Base-by-base conservation (phyloP, 2,329 filamentous ascomycete species). In the Rutstroemia sydowiana region DNA sequence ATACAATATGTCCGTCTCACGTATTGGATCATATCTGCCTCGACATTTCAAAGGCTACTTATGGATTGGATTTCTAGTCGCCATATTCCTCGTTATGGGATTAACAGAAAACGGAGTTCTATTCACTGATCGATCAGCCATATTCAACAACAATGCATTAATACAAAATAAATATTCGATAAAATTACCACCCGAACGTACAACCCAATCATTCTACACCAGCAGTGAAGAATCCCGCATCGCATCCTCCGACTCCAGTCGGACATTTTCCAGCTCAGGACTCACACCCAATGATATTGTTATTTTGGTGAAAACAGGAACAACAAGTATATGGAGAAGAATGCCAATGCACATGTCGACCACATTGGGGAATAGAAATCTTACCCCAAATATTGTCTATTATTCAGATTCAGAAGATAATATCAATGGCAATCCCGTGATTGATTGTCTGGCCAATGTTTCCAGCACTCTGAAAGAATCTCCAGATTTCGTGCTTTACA, bases 291-390 rank as follows among this genome's bases (percentile, higher is more conserved):
- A 57, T 21, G 55, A 57, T 43, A 23, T 57, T 20, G 23, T 53
- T 11, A 51, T 57, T 44, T 16, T 57, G 20, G 49, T 57, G 46
- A 57, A 57, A 34, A 57, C 55, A 5, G 55, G 55, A 14, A 53
- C 53, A 13, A 55, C 50, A 2, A 41, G 49, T 3, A 52, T 57
- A 21, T 57, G 55, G 55, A 54, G 53, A 6, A 39, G 55, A 5
- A 57, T 57, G 55, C 55, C 55, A 1, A 48, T 45, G 40, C 55
- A 57, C 26, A 53, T 57, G 50, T 53, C 55, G 13, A 57, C 55
- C 9, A 57, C 53, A 2, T 30, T 57, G 16, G 47, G 39, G 3
- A 48, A 53, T 23, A 43, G 48, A 21, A 7, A 31, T 5, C 36
- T 55, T 4, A 55, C 55, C 11, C 55, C 50, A 1, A 55, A 57